Evolutionary conservation across 1,139 yeast genomes (phyloP).

Genomic region (Blastobotrys apis): DNA sequence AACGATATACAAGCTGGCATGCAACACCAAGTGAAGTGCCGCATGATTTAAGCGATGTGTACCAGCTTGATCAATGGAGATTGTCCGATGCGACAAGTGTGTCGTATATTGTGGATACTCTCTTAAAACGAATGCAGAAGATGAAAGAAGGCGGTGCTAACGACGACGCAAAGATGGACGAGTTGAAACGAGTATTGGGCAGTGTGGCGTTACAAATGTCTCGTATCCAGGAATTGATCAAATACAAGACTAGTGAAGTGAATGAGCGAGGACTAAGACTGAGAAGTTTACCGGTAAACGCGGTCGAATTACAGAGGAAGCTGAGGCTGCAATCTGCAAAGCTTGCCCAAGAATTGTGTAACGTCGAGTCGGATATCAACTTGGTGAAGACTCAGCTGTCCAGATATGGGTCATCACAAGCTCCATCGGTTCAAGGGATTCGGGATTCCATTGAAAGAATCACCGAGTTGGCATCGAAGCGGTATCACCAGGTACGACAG

Average conservation of each 20-base stretch:
- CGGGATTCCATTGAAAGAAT: constrained; percentile 17
- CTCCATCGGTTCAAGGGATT: constrained; percentile 20
- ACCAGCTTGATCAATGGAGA: constrained; percentile 22
- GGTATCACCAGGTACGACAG: constrained; percentile 10
- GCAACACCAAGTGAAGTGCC: constrained; percentile 3
- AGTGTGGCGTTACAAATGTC: constrained; percentile 19
- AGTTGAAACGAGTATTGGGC: constrained; percentile 19
- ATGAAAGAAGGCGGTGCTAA: constrained; percentile 8
- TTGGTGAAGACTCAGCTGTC: constrained; percentile 23
- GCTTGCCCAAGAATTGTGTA: constrained; percentile 20
- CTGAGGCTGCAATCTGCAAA: constrained; percentile 18
- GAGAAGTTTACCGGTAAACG: constrained; percentile 27
- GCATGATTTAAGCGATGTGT: constrained; percentile 19
- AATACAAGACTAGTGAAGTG: constrained; percentile 20
- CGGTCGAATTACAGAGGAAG: constrained; percentile 26
- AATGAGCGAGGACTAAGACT: constrained; percentile 21
- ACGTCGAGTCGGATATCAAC: constrained; percentile 23
- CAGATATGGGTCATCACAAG: constrained; percentile 15
- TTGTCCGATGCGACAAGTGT: constrained; percentile 22
- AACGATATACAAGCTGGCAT: constrained; percentile 15
- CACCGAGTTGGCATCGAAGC: constrained; percentile 15
- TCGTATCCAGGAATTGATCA: constrained; percentile 24
- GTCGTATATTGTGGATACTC: constrained; percentile 18
- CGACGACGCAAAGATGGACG: constrained; percentile 15
- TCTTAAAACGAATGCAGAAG: constrained; percentile 13